Evolutionary conservation across 139 green algal genomes (phyloP).

Genomic region (Pseudopediastrum boryanum): DNA sequence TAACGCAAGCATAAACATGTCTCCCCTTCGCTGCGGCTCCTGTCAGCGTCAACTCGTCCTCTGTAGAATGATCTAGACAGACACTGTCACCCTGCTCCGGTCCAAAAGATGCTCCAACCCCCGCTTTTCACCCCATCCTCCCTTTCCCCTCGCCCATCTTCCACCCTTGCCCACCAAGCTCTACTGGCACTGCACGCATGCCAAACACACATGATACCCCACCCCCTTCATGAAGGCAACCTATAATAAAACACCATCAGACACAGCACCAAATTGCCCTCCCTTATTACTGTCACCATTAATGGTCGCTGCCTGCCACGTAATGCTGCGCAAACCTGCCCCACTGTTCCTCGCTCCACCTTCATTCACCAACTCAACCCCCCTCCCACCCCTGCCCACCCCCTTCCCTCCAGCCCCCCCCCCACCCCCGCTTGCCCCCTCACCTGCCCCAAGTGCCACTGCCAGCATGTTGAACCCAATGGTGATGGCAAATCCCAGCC

Average conservation of each 20-base stretch:
- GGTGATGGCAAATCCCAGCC: conserved; percentile 33
- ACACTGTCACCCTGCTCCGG: neutral
- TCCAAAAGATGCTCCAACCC: too few relatives aligned
- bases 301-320: neutral
- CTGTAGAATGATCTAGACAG: too few relatives aligned
- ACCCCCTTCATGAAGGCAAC: neutral
- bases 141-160: too few relatives aligned
- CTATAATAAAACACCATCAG: neutral
- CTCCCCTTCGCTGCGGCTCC: too few relatives aligned
- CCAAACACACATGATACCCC: too few relatives aligned
- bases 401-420: neutral
- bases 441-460: neutral
- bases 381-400: neutral
- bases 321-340: neutral
- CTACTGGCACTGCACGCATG: too few relatives aligned
- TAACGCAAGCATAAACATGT: too few relatives aligned
- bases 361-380: neutral
- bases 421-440: neutral
- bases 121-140: too few relatives aligned
- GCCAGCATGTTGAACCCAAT: conserved; percentile 16
- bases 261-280: neutral
- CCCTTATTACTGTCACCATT: neutral
- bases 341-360: neutral
- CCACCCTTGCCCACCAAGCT: too few relatives aligned
- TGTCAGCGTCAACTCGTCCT: too few relatives aligned